These are phyloP conservation scores for Stentor coeruleus DNA, from an alignment of 73 alveolate species.

Conservation along the genomic window DNA sequence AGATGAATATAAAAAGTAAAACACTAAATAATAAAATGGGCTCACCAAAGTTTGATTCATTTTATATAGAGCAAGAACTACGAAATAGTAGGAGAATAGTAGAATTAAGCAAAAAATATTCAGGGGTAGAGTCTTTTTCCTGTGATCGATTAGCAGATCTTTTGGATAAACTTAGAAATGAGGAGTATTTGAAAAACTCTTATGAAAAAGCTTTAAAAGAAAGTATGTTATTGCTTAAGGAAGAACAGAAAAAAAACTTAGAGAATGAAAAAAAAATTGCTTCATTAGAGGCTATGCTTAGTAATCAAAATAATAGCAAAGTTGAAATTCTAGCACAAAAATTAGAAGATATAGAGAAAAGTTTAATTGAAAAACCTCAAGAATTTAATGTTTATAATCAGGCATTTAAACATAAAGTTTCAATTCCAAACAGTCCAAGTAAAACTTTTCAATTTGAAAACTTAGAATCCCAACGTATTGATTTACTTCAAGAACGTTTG, in stretches of 20 bases:
- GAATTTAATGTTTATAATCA: too few relatives aligned
- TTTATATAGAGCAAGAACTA: not conserved
- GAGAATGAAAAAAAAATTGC: not conserved
- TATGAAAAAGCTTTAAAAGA: not conserved
- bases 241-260: not conserved
- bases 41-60: not conserved
- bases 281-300: not conserved
- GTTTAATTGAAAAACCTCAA: too few relatives aligned
- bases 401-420: too few relatives aligned
- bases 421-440: too few relatives aligned
- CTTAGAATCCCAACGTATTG: too few relatives aligned
- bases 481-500: too few relatives aligned
- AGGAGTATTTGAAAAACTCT: not conserved
- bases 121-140: not conserved
- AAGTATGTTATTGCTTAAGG: not conserved
- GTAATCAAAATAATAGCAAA: not conserved
- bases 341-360: not conserved
- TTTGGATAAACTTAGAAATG: not conserved
- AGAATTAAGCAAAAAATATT: not conserved
- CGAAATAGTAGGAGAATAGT: not conserved
- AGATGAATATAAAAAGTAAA: too few relatives aligned
- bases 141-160: not conserved
- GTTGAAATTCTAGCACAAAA: too few relatives aligned
- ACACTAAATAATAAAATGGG: too few relatives aligned
- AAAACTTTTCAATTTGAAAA: too few relatives aligned